These are phyloP conservation scores for Pleurotus eryngii DNA, from an alignment of 768 basidiomycete species.

Conservation along the genomic window DNA sequence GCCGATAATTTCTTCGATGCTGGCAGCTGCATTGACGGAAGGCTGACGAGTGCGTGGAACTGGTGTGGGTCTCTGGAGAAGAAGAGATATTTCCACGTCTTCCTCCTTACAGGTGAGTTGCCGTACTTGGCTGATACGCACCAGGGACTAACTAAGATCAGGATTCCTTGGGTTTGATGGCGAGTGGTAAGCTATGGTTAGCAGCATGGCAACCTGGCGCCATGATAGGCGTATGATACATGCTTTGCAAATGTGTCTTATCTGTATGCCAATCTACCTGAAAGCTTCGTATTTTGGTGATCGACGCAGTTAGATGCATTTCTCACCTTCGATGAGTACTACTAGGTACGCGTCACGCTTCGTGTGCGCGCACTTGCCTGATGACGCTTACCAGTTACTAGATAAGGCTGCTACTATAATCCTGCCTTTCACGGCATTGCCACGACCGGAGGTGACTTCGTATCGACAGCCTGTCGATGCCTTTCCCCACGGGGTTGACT, in stretches of 20 bases:
- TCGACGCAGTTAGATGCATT: background rate
- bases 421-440: too few relatives aligned
- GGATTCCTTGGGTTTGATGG: slow-evolving; percentile 86
- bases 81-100: slow-evolving; percentile 79
- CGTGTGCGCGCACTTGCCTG: background rate
- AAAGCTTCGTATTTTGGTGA: background rate
- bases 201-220: background rate
- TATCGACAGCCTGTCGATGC: background rate
- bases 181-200: slow-evolving; percentile 56
- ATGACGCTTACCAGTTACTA: too few relatives aligned
- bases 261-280: background rate
- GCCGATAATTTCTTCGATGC: slow-evolving; percentile 91
- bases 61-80: slow-evolving; percentile 87
- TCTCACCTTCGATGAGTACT: background rate
- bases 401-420: too few relatives aligned
- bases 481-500: background rate
- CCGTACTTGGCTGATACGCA: background rate
- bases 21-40: slow-evolving; percentile 80
- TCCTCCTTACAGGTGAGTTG: slow-evolving; percentile 67
- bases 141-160: slow-evolving; percentile 20
- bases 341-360: background rate
- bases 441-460: too few relatives aligned
- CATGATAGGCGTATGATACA: background rate
- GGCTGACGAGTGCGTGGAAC: slow-evolving; percentile 89
- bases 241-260: background rate